phyloP scores from a whole-genome alignment of 176 grass and related monocot genomes.

The Tillandsia fasciculata region DNA sequence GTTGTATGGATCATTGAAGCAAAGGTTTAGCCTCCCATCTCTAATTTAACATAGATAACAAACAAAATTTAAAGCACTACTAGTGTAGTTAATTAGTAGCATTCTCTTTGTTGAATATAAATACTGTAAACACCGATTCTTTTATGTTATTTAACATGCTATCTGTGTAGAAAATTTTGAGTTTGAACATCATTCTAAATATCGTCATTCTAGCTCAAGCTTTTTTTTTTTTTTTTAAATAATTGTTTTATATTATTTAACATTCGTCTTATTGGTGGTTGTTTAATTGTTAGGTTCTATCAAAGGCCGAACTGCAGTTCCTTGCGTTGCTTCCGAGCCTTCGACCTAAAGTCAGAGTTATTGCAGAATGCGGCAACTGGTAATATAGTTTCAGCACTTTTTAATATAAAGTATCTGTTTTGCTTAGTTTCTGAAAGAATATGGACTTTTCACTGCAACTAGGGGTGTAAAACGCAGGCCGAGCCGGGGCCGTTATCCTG shows the following conservation, averaged over 20 bases:
- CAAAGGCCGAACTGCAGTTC: conserved; percentile 89
- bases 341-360: conserved; percentile 75
- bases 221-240: no score
- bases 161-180: no score
- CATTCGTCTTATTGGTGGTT: neutral
- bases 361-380: conserved; percentile 77
- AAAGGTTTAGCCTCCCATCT: conserved; percentile 35
- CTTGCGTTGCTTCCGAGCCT: conserved; percentile 67
- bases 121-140: neutral
- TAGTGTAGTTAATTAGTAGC: no score
- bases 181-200: no score
- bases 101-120: neutral
- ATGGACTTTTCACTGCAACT: neutral
- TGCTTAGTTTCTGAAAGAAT: neutral
- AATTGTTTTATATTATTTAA: neutral
- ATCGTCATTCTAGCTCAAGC: no score
- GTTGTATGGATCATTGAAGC: conserved; percentile 79
- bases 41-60: neutral
- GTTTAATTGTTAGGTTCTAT: conserved; percentile 45
- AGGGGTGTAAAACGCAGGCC: no score
- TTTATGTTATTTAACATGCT: neutral
- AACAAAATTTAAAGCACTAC: no score
- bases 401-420: neutral
- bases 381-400: neutral
- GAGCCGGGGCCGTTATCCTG: no score